A percentile compares a stretch with the other conserved stretches of the same genome.
Evolutionary conservation across 1,284 basidiomycete genomes (phyloP).

Genomic region (Caloboletus inedulis): DNA sequence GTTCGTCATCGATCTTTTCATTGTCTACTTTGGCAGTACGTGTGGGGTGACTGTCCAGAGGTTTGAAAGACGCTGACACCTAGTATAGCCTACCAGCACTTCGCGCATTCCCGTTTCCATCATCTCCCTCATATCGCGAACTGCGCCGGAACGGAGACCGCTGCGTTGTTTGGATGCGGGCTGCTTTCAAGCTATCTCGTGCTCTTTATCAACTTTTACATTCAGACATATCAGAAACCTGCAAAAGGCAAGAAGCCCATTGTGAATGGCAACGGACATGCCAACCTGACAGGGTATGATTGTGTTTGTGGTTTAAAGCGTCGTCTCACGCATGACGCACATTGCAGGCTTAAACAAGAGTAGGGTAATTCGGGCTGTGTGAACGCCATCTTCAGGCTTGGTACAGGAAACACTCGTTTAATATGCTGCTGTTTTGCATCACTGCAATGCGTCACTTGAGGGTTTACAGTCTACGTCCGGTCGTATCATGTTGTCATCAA

Average conservation of each 20-base stretch:
- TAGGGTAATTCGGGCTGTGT: conserved; percentile 6
- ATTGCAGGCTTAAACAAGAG: conserved; percentile 26
- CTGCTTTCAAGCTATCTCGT: conserved; percentile 88
- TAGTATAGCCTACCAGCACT: conserved; percentile 77
- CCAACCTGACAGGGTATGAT: conserved; percentile 19
- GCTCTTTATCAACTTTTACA: conserved; percentile 90
- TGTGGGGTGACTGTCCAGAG: conserved; percentile 26
- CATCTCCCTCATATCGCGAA: conserved; percentile 68
- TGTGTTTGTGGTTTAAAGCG: neutral
- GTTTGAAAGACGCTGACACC: conserved; percentile 11
- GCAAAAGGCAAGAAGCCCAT: conserved; percentile 38
- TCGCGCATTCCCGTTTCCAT: conserved; percentile 62
- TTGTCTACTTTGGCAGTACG: conserved; percentile 93
- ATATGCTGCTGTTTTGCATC: conserved; percentile 9
- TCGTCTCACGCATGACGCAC: neutral
- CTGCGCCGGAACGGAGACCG: conserved; percentile 87
- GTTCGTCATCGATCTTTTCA: conserved; percentile 86
- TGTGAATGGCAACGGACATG: conserved; percentile 38
- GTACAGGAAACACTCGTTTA: conserved; percentile 13
- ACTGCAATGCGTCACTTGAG: conserved; percentile 6
- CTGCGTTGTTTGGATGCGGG: conserved; percentile 86
- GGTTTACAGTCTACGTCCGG: conserved; percentile 13
- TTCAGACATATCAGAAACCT: conserved; percentile 78
- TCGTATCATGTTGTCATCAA: conserved; percentile 13
- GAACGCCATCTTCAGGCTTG: neutral